A percentile compares a stretch with the other conserved stretches of the same genome.
Conservation (phyloP, 257 asterid genomes). For the Thymus quinquecostatus region DNA sequence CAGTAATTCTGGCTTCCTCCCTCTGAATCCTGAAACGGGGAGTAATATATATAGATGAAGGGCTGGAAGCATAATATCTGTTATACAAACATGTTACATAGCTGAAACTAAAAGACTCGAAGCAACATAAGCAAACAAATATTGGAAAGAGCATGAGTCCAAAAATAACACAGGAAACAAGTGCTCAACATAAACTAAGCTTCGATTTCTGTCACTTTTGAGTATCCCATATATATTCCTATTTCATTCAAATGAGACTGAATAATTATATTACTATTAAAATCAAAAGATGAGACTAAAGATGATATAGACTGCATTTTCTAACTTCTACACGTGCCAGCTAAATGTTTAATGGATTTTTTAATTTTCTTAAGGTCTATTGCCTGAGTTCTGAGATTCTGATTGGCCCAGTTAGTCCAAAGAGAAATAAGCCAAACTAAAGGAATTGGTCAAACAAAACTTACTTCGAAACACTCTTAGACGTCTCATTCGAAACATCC, state of each 20-base stretch:
- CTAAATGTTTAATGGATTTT: neutral
- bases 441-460: slow-evolving; percentile 5
- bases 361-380: neutral
- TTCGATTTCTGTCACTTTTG: neutral
- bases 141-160: neutral
- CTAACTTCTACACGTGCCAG: neutral
- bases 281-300: no score
- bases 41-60: slow-evolving; percentile 3
- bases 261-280: no score
- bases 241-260: neutral
- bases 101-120: neutral
- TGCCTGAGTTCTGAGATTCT: neutral
- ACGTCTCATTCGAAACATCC: slow-evolving; percentile 62
- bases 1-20: slow-evolving; percentile 73
- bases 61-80: slow-evolving; percentile 8
- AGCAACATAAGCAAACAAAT: neutral
- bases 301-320: neutral
- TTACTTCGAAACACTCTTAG: slow-evolving; percentile 72
- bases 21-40: slow-evolving; percentile 51
- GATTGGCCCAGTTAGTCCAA: neutral
- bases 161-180: neutral
- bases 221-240: neutral
- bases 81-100: neutral
- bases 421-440: slow-evolving; percentile 21
- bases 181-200: neutral